Conservation (phyloP, 2,329 filamentous ascomycete genomes). For the Pestalotiopsis sp. region DNA sequence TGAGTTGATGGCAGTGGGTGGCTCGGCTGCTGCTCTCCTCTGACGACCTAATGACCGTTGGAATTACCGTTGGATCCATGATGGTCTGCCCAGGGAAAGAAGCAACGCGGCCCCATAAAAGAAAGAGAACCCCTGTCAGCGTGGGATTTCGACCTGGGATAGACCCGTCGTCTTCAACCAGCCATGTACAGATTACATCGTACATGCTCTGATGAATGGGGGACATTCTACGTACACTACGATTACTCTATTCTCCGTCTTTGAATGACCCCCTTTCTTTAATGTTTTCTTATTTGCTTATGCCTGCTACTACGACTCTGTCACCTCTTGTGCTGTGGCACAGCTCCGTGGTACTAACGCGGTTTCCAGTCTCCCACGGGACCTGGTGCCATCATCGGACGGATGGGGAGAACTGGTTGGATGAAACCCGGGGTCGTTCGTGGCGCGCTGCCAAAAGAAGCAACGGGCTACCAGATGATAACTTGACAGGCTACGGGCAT, state of each 20-base stretch:
- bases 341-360: conserved; percentile 8
- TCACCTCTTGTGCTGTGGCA: not conserved
- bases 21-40: not conserved
- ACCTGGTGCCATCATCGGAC: conserved; percentile 17
- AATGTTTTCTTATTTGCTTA: not conserved
- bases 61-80: conserved; percentile 5
- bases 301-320: not conserved
- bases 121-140: not conserved
- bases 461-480: conserved; percentile 9
- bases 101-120: not conserved
- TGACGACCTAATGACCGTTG: conserved; percentile 3
- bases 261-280: not conserved
- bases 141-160: not conserved
- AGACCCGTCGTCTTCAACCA: not conserved
- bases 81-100: not conserved
- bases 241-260: not conserved
- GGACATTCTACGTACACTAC: not conserved
- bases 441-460: conserved; percentile 1
- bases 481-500: conserved; percentile 10
- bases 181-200: not conserved
- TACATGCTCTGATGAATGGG: not conserved
- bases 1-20: not conserved
- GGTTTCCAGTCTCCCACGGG: conserved; percentile 16
- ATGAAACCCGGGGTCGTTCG: conserved; percentile 10
- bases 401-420: conserved; percentile 14